Evolutionary conservation across 345 rosid species (phyloP), one percentile per base, ranked within the genome.

Genomic region (Heritiera fomes): DNA sequence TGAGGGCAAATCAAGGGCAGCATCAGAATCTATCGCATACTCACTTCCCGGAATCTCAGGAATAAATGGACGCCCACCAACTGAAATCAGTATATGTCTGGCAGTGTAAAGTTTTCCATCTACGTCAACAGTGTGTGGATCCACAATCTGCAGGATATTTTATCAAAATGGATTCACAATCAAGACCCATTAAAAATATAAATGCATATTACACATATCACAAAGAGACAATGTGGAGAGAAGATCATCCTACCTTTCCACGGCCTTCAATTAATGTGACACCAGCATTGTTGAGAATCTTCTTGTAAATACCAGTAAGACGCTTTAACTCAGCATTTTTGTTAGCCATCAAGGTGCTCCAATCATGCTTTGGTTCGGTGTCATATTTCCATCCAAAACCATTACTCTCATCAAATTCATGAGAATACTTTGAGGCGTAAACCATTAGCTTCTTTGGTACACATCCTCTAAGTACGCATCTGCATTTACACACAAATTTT

Each of bases 391-490:
- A 93, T 71, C 99, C 99, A 85, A 89, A 95, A 23, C 99, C 99
- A 60, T 75, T 77, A 84, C 99, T 93, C 81, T 95, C 98, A 62
- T 95, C 99, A 77, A 93, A 93, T 80, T 95, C 99, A 76, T 95
- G 98, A 81, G 86, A 76, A 79, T 84, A 95, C 84, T 93, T 95
- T 41, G 99, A 95, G 18, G 97, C 87, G 38, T 92, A 95, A 45
- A 95, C 99, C 45, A 95, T 88, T 68, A 95, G 75, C 78, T 95
- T 95, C 92, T 95, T 93, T n/a, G 99, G 99, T 15, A 95, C 95
- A 78, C 99, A 95, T 80, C 99, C 98, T 71, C 99, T 90, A n/a
- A 95, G 90, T 0, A 95, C 97, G 85, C 99, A 95, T 71, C 97
- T 93, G 85, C 72, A 47, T 28, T 49, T 38, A 71, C 30, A 50